Percentiles rank a stretch among this genome's conserved stretches.
These are phyloP conservation scores for Venustampulla echinocandica DNA, from an alignment of 495 filamentous ascomycete species.

Conservation along the genomic window DNA sequence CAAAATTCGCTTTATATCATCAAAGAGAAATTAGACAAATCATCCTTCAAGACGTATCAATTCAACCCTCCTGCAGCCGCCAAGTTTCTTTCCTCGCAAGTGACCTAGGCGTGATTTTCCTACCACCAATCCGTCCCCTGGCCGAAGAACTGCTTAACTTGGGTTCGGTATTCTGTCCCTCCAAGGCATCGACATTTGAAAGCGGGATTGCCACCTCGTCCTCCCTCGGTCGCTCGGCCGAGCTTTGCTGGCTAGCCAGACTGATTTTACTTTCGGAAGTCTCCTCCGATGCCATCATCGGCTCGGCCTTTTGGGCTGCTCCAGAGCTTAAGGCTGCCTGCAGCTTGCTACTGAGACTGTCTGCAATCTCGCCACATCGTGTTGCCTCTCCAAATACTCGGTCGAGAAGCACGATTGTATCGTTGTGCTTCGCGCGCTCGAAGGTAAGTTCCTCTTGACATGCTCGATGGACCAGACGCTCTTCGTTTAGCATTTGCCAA, in stretches of 20 bases:
- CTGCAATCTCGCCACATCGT: slow-evolving; percentile 7
- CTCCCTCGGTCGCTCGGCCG: neutral
- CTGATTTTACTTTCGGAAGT: neutral
- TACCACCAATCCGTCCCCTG: neutral
- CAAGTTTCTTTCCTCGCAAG: neutral
- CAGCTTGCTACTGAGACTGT: slow-evolving; percentile 1
- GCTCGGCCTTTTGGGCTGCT: neutral
- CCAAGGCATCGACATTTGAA: neutral
- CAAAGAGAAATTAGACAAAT: no score
- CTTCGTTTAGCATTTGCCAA: slow-evolving; percentile 5
- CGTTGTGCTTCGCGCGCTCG: slow-evolving; percentile 8
- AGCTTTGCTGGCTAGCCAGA: neutral
- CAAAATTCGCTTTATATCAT: no score
- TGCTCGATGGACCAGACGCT: slow-evolving; percentile 5
- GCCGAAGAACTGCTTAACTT: neutral
- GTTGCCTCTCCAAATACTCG: slow-evolving; percentile 6
- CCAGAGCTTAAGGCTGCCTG: neutral
- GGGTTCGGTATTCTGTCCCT: neutral
- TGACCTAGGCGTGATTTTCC: neutral
- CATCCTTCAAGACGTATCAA: no score
- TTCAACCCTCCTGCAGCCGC: neutral
- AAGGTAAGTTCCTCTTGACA: slow-evolving; percentile 8
- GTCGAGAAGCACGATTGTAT: slow-evolving; percentile 7
- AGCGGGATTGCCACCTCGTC: neutral
- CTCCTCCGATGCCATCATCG: neutral